These are phyloP conservation scores for Skeletonema tropicum DNA, from an alignment of 108 stramenopile genomes.

Conservation along the genomic window DNA sequence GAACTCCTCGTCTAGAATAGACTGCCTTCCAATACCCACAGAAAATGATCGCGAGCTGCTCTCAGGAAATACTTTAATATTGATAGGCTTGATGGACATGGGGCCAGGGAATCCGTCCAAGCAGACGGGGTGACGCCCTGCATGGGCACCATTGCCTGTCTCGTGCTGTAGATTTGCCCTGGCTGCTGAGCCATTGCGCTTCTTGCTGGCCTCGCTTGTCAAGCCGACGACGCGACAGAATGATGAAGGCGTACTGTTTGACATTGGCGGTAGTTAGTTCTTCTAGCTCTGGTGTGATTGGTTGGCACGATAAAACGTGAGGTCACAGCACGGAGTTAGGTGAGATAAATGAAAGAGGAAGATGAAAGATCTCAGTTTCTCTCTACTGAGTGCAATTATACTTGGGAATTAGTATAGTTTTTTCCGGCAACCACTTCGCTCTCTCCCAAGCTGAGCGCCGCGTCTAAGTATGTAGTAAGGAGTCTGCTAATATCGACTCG, in stretches of 20 bases:
- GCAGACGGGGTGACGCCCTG: neutral
- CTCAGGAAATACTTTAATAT: neutral
- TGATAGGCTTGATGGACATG: neutral
- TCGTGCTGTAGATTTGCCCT: neutral
- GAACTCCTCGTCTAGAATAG: neutral
- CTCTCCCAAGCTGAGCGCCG: too few species aligned
- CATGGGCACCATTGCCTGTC: neutral
- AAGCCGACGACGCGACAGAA: constrained; percentile 12
- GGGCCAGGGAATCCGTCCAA: neutral
- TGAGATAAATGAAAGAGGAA: too few species aligned
- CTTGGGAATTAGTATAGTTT: too few species aligned
- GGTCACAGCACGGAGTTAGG: too few species aligned
- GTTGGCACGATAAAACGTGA: too few species aligned
- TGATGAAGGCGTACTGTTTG: neutral
- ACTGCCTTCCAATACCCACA: neutral
- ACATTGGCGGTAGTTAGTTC: neutral
- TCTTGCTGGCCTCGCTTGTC: constrained; percentile 12
- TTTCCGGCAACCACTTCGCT: too few species aligned
- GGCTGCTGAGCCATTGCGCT: constrained; percentile 9
- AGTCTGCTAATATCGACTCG: too few species aligned
- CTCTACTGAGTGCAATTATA: too few species aligned
- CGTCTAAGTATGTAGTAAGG: too few species aligned
- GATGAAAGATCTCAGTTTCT: neutral
- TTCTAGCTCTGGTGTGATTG: too few species aligned
- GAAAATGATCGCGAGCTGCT: neutral